Evolutionary conservation across 2,329 filamentous ascomycete genomes (phyloP), one percentile per base, ranked within the genome.

Genomic region (Fusarium mangiferae): DNA sequence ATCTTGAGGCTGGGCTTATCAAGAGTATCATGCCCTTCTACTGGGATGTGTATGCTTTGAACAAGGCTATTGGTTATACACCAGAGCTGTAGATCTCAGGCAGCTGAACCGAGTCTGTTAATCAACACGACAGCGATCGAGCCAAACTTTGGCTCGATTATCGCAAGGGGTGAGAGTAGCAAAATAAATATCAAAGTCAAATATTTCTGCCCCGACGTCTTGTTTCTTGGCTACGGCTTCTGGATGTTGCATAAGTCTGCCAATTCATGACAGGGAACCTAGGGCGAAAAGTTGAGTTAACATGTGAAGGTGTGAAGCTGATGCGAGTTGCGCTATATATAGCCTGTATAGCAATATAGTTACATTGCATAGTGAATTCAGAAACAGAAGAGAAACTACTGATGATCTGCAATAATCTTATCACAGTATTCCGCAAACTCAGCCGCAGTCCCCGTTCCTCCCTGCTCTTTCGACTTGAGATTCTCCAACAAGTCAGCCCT

Each of bases 1-100:
- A 83, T 67, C 49, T 80, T 20, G 78, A 80, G 24, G 78, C 76
- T 13, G 81, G 80, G 4, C 69, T 77, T 17, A 79, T 83, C 30
- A 71, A 71, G 18, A 74, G 78, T 30, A 78, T 82, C 1, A 77
- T 74, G 59, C 77, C 81, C 2, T 83, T 82, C 62, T 83, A 83
- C 49, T 82, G 82, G 81, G 79, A 83, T 65, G 80, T 83, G 5
- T 62, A 78, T 10, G 66, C 67, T 22, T 6, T 77, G 22, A 79
- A 77, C 54, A 66, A 66, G 35, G 74, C 75, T 11, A 57, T 79
- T 38, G 74, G 67, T 6, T 61, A 77, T 30, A 72, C 48, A 11
- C 69, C 71, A 6, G 69, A 62, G 15, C 2, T 55, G 3, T 48
- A 48, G 24, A 18, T 18, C 7, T 8, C 15, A 44, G n/a, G 42